A percentile compares a stretch with the other conserved stretches of the same genome.
phyloP scores from a whole-genome alignment of 306 rosid species.

The Medicago ruthenica region DNA sequence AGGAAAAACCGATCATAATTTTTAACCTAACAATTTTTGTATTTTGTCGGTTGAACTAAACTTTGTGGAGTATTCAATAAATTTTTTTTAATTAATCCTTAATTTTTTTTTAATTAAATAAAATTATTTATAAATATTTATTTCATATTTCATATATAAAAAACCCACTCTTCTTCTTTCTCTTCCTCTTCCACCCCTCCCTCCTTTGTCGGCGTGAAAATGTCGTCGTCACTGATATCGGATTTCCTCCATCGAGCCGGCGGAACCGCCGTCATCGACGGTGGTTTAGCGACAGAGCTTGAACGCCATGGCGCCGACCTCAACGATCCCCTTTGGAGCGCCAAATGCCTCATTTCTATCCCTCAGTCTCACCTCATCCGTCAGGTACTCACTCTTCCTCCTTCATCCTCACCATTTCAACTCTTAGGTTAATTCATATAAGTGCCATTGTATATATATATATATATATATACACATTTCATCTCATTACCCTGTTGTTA shows the following conservation, averaged over 20 bases:
- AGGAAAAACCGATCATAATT: too few species aligned
- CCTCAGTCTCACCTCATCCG: constrained; percentile 56
- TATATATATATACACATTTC: background rate
- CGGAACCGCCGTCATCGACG: constrained; percentile 58
- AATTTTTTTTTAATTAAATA: too few species aligned
- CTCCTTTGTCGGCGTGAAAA: constrained; percentile 8
- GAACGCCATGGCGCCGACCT: constrained; percentile 64
- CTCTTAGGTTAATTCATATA: background rate
- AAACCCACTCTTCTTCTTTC: background rate
- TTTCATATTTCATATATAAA: too few species aligned
- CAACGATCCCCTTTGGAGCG: constrained; percentile 70
- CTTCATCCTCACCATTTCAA: background rate
- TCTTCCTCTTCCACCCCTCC: background rate
- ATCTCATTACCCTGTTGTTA: background rate
- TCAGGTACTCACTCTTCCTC: constrained; percentile 42
- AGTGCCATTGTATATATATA: background rate
- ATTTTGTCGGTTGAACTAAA: too few species aligned
- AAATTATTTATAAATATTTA: too few species aligned
- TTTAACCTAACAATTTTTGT: too few species aligned
- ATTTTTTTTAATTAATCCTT: too few species aligned
- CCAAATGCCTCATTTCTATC: constrained; percentile 58
- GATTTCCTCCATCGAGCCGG: constrained; percentile 52
- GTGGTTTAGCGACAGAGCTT: constrained; percentile 65
- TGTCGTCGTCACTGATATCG: constrained; percentile 42
- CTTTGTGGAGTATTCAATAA: too few species aligned